Evolutionary conservation across 108 stramenopile genomes (phyloP), one percentile per base, ranked within the genome.

Genomic region (Epithemia pelagica): DNA sequence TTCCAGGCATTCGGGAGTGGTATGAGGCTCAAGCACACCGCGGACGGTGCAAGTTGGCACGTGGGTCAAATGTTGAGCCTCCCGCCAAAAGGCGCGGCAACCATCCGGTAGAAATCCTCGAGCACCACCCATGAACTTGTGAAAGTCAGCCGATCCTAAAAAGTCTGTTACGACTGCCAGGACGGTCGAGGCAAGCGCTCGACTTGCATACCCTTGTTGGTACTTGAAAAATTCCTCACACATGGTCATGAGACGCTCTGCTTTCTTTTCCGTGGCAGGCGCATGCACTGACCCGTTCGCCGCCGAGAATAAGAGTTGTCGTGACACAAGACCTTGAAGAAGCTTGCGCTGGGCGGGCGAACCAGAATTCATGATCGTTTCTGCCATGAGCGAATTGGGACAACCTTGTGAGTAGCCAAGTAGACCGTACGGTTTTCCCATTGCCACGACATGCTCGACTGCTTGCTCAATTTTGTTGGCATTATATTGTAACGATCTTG

Each of bases 361-460:
- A 23, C 91, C 91, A 61, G 88, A 84, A 53, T 84, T 64, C 57
- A 94, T 78, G 54, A 87, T 65, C 1, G 85, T 76, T 73, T 94
- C 93, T 30, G 89, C 87, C 78, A 84, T 83, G 28, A 94, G 64
- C 33, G 82, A 78, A 71, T 94, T 94, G 8, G 93, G 88, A 64
- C 90, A 90, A 18, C 93, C 93, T 74, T 94, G 93, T 7, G 89
- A 91, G 55, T 94, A 94, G 7, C 93, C 93, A 27, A 94, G 69
- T 28, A 88, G 71, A 19, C 71, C 67, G 32, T 32, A 68, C n/a
- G 67, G 67, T 10, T 69, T 66, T 19, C 74, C 77, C 51, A 68
- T 20, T 29, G 73, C 64, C 33, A 80, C 82, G 8, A 82, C 88
- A 59, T 80, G 76, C 60, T 83, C 79, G 64, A 78, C 74, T 19